phyloP scores from a whole-genome alignment of 495 filamentous ascomycete species.

The Penicillium simplicissimum region DNA sequence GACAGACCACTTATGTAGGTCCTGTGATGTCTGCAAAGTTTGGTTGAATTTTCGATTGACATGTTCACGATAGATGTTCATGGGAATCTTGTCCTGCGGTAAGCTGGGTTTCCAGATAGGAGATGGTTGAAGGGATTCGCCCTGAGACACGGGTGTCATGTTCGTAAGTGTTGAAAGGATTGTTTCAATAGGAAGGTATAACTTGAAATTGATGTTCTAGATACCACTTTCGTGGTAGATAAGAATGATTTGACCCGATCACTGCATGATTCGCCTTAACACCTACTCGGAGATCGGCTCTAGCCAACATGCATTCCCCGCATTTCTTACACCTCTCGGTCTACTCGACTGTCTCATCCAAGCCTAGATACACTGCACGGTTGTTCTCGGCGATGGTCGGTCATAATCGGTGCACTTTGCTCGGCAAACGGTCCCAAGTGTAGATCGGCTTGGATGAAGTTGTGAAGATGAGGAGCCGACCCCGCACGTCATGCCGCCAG shows the following conservation, averaged over 20 bases:
- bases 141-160: not conserved
- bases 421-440: conserved; percentile 14
- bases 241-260: not conserved
- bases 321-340: not conserved
- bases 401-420: conserved; percentile 16
- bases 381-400: conserved; percentile 22
- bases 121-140: not conserved
- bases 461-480: conserved; percentile 1
- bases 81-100: conserved; percentile 19
- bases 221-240: not conserved
- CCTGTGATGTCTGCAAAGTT: conserved; percentile 17
- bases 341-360: not conserved
- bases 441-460: conserved; percentile 4
- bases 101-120: conserved; percentile 19
- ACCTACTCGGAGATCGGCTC: conserved; percentile 4
- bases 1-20: conserved; percentile 23
- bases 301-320: conserved; percentile 1
- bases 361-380: not conserved
- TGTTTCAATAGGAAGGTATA: not conserved
- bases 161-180: not conserved
- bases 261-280: not conserved
- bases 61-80: conserved; percentile 26
- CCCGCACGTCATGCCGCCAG: conserved; percentile 15
- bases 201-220: not conserved
- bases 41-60: conserved; percentile 24